Conservation (phyloP, 1,139 yeast species). For the Pichia sp. region DNA sequence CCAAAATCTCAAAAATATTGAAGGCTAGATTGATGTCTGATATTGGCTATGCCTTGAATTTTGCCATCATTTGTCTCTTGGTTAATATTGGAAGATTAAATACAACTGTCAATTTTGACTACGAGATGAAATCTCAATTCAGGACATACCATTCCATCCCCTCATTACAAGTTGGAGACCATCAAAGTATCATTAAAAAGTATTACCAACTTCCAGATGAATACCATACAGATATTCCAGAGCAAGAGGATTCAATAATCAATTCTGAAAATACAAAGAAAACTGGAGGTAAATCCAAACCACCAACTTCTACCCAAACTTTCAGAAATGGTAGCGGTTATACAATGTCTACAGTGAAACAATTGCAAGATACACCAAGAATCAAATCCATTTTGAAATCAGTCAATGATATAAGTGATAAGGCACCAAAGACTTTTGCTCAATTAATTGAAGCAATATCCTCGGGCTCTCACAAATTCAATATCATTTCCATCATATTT, state of each 20-base stretch:
- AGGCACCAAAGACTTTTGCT: slow-evolving; percentile 22
- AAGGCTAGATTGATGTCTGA: slow-evolving; percentile 72
- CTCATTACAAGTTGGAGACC: slow-evolving; percentile 65
- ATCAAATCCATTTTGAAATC: slow-evolving; percentile 86
- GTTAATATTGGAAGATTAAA: slow-evolving; percentile 93
- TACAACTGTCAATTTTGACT: slow-evolving; percentile 90
- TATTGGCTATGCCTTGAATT: slow-evolving; percentile 27
- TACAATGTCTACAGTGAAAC: slow-evolving; percentile 39
- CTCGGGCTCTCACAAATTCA: slow-evolving; percentile 19
- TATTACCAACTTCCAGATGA: slow-evolving; percentile 19
- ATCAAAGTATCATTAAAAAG: slow-evolving; percentile 27
- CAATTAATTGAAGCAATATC: slow-evolving; percentile 19
- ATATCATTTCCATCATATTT: slow-evolving; percentile 67
- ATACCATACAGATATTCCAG: slow-evolving; percentile 13
- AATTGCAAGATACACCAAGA: slow-evolving; percentile 91
- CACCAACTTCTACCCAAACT: background rate
- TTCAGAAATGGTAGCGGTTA: slow-evolving; percentile 23
- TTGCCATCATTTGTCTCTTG: slow-evolving; percentile 46
- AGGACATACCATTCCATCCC: slow-evolving; percentile 94
- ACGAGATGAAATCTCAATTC: slow-evolving; percentile 93
- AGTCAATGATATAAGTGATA: slow-evolving; percentile 29
- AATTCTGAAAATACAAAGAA: background rate
- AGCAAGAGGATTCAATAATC: slow-evolving; percentile 1
- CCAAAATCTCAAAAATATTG: slow-evolving; percentile 76
- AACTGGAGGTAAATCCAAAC: background rate